Conservation (phyloP, 225 moss, liverwort and hornwort species). For the Marchantia paleacea region DNA sequence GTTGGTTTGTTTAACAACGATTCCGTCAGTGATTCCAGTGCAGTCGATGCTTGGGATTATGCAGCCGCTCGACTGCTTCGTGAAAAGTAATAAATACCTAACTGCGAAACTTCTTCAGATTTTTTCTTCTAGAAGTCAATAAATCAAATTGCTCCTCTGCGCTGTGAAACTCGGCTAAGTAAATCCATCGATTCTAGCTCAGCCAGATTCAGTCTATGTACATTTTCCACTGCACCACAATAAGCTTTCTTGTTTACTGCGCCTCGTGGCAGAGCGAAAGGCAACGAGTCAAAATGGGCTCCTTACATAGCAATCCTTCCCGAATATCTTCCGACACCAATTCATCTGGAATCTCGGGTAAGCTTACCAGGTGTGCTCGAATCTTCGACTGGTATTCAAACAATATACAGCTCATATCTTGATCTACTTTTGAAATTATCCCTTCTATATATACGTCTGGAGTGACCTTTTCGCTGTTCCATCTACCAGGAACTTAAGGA, state of each 20-base stretch:
- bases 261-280: slow-evolving; percentile 61
- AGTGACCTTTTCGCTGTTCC: background rate
- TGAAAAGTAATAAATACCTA: slow-evolving; percentile 51
- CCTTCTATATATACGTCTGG: background rate
- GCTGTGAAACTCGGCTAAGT: background rate
- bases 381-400: background rate
- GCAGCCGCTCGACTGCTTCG: slow-evolving; percentile 93
- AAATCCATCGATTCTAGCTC: background rate
- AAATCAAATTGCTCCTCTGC: background rate
- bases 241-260: background rate
- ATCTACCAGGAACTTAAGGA: slow-evolving; percentile 67
- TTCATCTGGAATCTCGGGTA: slow-evolving; percentile 79
- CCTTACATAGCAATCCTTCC: slow-evolving; percentile 77
- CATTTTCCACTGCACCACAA: background rate
- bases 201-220: background rate
- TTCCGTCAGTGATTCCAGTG: slow-evolving; percentile 49
- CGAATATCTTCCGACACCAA: slow-evolving; percentile 66
- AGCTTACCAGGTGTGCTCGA: background rate
- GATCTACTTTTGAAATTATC: background rate
- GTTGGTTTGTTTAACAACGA: slow-evolving; percentile 93
- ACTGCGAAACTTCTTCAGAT: too few species aligned
- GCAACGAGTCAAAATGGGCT: slow-evolving; percentile 67
- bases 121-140: background rate
- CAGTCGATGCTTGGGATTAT: slow-evolving; percentile 79
- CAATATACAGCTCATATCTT: background rate